These are phyloP conservation scores for Drosera capensis DNA, from an alignment of 148 eudicot genomes.

Conservation along the genomic window DNA sequence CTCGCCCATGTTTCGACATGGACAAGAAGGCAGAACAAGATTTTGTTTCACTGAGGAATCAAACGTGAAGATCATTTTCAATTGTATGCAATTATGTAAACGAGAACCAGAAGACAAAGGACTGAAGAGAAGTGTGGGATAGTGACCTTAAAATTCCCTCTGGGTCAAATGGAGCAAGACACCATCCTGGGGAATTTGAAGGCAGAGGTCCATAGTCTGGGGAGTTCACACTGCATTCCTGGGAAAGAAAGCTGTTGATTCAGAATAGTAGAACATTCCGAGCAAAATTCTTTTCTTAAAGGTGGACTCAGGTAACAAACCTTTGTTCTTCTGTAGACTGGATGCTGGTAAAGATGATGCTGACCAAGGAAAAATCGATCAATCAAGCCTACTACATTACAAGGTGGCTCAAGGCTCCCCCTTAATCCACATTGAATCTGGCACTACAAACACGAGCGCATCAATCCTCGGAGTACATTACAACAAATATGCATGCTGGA, in stretches of 20 bases:
- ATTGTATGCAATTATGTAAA: neutral
- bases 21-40: too few species aligned
- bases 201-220: conserved; percentile 88
- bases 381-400: conserved; percentile 68
- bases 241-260: conserved; percentile 1
- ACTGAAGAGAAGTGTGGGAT: neutral
- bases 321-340: conserved; percentile 70
- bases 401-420: conserved; percentile 73
- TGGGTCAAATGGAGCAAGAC: conserved; percentile 88
- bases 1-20: too few species aligned
- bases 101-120: conserved; percentile 1
- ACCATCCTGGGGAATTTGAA: conserved; percentile 66
- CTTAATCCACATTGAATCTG: conserved; percentile 72
- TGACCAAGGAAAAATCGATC: conserved; percentile 63
- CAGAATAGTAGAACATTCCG: neutral
- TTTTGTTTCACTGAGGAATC: too few species aligned
- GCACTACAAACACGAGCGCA: neutral
- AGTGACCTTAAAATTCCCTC: conserved; percentile 67
- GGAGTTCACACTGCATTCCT: conserved; percentile 85
- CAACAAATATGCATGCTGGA: neutral
- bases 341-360: conserved; percentile 67
- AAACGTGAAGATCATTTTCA: too few species aligned
- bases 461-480: neutral
- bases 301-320: conserved; percentile 13
- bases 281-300: neutral